phyloP scores from a whole-genome alignment of 1,284 basidiomycete species.

The Porodaedalea pini region DNA sequence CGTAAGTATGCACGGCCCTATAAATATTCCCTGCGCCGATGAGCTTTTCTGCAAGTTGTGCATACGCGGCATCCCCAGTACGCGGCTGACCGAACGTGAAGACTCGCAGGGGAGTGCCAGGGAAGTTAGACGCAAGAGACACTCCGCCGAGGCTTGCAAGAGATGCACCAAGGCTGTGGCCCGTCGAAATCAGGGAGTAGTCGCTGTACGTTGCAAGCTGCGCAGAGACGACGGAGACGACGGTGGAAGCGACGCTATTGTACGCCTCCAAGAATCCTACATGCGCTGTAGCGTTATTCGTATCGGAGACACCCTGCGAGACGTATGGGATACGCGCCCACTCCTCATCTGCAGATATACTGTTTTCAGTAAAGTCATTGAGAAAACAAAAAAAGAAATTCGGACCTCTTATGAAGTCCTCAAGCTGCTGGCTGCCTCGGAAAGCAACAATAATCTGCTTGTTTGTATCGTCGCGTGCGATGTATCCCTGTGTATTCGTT shows the following conservation, averaged over 20 bases:
- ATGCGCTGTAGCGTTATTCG: background rate
- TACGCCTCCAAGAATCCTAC: conserved; percentile 15
- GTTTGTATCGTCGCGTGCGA: conserved; percentile 10
- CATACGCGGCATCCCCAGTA: conserved; percentile 43
- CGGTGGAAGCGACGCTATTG: conserved; percentile 37
- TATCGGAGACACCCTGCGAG: conserved; percentile 11
- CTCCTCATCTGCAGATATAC: conserved; percentile 4
- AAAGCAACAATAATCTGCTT: conserved; percentile 12
- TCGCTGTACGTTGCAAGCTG: conserved; percentile 31
- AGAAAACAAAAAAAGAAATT: background rate
- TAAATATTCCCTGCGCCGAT: conserved; percentile 36
- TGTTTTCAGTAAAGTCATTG: background rate
- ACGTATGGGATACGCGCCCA: conserved; percentile 6
- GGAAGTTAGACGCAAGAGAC: conserved; percentile 39
- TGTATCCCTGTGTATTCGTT: conserved; percentile 15
- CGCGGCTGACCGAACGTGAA: conserved; percentile 50
- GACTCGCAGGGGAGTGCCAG: conserved; percentile 34
- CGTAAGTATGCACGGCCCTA: conserved; percentile 21
- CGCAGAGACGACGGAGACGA: conserved; percentile 27
- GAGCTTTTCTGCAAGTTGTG: conserved; percentile 38
- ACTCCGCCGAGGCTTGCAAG: conserved; percentile 43
- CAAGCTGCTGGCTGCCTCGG: conserved; percentile 2
- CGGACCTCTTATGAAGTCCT: conserved; percentile 17
- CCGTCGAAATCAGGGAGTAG: conserved; percentile 41
- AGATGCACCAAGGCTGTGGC: conserved; percentile 49